Evolutionary conservation across 495 filamentous ascomycete species (phyloP), one percentile per base, ranked within the genome.

Genomic region (Talaromyces ruber): DNA sequence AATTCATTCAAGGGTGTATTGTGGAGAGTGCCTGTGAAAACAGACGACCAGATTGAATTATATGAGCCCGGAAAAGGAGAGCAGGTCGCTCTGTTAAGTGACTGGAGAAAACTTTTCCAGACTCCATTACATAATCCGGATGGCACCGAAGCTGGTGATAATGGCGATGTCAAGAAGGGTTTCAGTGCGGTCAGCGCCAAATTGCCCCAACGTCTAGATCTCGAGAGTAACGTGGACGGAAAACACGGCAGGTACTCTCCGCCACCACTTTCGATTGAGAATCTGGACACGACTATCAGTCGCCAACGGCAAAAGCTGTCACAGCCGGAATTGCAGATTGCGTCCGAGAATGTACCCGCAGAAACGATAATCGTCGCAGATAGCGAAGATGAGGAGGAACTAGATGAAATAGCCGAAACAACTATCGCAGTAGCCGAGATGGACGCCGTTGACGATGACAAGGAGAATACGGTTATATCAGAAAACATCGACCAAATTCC

Each of bases 41-140:
- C 68, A 37, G 64, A 71, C 9, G 62, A 72, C n/a, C 37, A 69
- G 1, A 61, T 72, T 1, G 65, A 73, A 21, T 60, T 79, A 7
- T 70, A 79, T 52, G 72, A 74, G 21, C 76, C 73, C 0, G 74
- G 75, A 21, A 67, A 70, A 6, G 70, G 70, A 12, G 74, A 77
- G 18, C 72, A 74, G 64, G 79, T 83, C 4, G 70, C 80, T 2
- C 59, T 83, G 39, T 66, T 83, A 47, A 73, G 76, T 60, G 75
- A 82, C 64, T 83, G 81, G 81, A 70, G 78, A n/a, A 80, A 83
- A 59, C 65, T 79, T 6, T 81, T 82, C 69, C 74, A 74, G 56
- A 66, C 66, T 18, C 65, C 70, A 2, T 70, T 76, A 60, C 16
- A 50, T 34, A 21, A 30, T 51, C 4, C 39, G 9, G 37, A 32